Evolutionary conservation across 208 protist genomes (phyloP).

Genomic region (Trypanosoma lewisi): DNA sequence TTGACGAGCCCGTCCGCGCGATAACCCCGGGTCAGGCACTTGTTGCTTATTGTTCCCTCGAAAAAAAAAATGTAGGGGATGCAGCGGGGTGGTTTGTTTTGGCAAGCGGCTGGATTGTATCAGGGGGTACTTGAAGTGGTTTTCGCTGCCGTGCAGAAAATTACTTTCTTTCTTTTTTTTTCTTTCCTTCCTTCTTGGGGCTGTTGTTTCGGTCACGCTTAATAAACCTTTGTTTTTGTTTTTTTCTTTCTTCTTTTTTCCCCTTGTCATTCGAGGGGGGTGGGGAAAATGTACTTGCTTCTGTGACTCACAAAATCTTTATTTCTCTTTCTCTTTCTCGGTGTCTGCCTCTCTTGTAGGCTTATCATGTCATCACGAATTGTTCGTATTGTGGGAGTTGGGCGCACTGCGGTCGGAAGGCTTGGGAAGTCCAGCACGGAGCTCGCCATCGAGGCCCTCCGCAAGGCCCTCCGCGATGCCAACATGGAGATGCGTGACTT

Average conservation of each 20-base stretch:
- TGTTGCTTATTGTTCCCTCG: conserved; percentile 41
- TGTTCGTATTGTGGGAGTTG: conserved; percentile 56
- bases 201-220: background rate
- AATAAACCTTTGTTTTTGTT: background rate
- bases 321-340: background rate
- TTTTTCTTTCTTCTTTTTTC: conserved; percentile 8
- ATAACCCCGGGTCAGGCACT: conserved; percentile 61
- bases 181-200: conserved; percentile 1
- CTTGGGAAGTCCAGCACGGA: conserved; percentile 35
- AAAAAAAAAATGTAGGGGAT: background rate
- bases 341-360: background rate
- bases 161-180: conserved; percentile 3
- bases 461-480: conserved; percentile 45
- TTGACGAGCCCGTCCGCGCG: conserved; percentile 49
- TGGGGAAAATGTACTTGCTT: too few relatives aligned
- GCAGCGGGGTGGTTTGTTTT: conserved; percentile 22
- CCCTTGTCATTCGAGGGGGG: too few relatives aligned
- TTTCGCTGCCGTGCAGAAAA: background rate
- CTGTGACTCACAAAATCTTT: background rate
- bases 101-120: conserved; percentile 37
- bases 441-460: conserved; percentile 46
- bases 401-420: conserved; percentile 47
- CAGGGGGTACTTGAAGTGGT: too few relatives aligned
- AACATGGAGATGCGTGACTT: conserved; percentile 51
- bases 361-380: conserved; percentile 8